Evolutionary conservation across 2,329 filamentous ascomycete species (phyloP).

Genomic region (Venturia pyrina): DNA sequence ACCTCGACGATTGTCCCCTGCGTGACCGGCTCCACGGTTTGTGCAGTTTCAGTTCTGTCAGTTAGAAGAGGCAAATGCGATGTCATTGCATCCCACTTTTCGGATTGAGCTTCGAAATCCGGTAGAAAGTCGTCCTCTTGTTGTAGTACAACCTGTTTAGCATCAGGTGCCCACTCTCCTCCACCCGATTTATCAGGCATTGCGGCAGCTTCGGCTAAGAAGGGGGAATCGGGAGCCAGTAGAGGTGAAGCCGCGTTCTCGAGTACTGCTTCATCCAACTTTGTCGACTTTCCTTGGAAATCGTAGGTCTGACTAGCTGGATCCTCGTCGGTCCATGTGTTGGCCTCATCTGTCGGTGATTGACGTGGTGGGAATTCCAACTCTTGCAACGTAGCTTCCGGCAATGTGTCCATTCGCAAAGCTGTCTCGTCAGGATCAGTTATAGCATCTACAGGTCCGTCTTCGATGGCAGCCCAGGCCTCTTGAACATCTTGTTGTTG

Average conservation of each 20-base stretch:
- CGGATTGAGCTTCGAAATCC: background rate
- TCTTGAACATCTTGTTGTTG: conserved; percentile 1
- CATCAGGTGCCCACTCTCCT: conserved; percentile 9
- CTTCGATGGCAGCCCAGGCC: background rate
- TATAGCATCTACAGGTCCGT: background rate
- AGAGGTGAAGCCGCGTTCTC: conserved; percentile 33
- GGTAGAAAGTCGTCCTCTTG: background rate
- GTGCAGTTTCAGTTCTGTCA: background rate
- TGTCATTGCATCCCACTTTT: conserved; percentile 3
- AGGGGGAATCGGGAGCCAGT: conserved; percentile 21
- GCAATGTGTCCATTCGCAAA: background rate
- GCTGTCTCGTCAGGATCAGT: background rate
- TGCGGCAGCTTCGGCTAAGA: background rate
- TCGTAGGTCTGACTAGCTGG: conserved; percentile 26
- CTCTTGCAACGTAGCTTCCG: background rate
- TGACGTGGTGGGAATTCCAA: background rate
- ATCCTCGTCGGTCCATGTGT: background rate
- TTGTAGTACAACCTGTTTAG: background rate
- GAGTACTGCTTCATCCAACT: conserved; percentile 35
- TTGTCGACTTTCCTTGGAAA: conserved; percentile 35
- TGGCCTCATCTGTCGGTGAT: background rate
- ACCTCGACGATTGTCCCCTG: background rate
- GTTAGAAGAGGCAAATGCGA: background rate
- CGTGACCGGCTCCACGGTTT: background rate
- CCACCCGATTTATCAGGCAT: background rate